These are phyloP conservation scores for Beauveria rudraprayagi DNA, from an alignment of 2,329 filamentous ascomycete species.

Conservation along the genomic window DNA sequence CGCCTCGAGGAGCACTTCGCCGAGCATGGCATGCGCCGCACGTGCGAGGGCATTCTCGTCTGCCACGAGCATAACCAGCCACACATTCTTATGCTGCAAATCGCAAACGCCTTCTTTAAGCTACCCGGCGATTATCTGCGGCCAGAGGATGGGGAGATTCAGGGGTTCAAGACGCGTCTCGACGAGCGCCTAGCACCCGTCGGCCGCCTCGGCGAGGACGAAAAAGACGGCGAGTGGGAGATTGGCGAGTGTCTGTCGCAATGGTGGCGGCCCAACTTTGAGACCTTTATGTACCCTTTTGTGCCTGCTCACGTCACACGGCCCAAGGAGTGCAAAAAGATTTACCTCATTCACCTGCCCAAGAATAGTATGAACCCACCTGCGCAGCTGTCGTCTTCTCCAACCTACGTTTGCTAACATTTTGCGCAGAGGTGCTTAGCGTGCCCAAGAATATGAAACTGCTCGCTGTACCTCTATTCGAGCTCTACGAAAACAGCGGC, in stretches of 20 bases:
- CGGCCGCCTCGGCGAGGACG: conserved; percentile 76
- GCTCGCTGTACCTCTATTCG: conserved; percentile 90
- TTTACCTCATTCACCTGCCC: conserved; percentile 93
- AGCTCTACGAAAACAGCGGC: conserved; percentile 94
- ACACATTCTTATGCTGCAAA: conserved; percentile 97
- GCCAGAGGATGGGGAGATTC: conserved; percentile 81
- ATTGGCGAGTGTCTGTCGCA: conserved; percentile 91
- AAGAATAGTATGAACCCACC: conserved; percentile 63
- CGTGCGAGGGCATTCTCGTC: conserved; percentile 92
- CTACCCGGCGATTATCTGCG: conserved; percentile 91
- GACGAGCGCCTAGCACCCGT: conserved; percentile 92
- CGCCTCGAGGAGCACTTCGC: conserved; percentile 93
- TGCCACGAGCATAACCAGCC: conserved; percentile 99
- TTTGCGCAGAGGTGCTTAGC: conserved; percentile 69
- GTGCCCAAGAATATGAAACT: conserved; percentile 99
- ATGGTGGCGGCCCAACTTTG: conserved; percentile 98
- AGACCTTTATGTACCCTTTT: conserved; percentile 99
- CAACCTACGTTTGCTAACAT: conserved; percentile 5
- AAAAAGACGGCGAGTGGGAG: conserved; percentile 82
- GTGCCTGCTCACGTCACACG: conserved; percentile 91
- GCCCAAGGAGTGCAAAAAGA: conserved; percentile 98
- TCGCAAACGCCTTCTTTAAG: conserved; percentile 99
- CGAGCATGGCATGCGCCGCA: conserved; percentile 89
- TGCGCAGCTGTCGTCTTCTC: neutral
- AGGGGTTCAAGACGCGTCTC: conserved; percentile 87